A percentile compares a stretch with the other conserved stretches of the same genome.
Conservation (phyloP, 257 asterid genomes). For the Leptodermis oblonga region DNA sequence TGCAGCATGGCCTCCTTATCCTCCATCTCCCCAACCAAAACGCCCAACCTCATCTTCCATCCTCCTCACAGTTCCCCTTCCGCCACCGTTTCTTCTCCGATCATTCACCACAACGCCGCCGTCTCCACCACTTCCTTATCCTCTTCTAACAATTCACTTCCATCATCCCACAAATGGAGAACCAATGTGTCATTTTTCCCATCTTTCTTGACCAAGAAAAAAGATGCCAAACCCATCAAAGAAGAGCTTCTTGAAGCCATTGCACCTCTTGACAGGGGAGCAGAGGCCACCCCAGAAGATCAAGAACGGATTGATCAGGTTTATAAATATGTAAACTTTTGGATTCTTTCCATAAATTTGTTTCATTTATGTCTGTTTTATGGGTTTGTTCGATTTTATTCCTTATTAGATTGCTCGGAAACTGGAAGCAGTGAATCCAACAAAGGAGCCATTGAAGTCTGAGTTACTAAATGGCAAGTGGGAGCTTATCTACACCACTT, state of each 20-base stretch:
- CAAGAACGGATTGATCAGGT: constrained; percentile 64
- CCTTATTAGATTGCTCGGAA: constrained; percentile 51
- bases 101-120: constrained; percentile 13
- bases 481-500: constrained; percentile 92
- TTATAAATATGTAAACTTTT: not conserved
- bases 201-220: constrained; percentile 44
- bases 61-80: constrained; percentile 14
- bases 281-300: constrained; percentile 81
- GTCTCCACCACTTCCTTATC: not conserved
- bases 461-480: constrained; percentile 71
- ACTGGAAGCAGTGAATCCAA: constrained; percentile 66
- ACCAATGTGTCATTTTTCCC: constrained; percentile 64
- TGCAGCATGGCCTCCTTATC: constrained; percentile 66
- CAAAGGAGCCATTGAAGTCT: constrained; percentile 67
- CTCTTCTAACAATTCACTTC: not conserved
- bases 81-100: constrained; percentile 15
- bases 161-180: constrained; percentile 45
- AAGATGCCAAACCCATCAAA: constrained; percentile 52
- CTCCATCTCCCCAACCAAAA: constrained; percentile 36
- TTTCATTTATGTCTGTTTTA: not conserved
- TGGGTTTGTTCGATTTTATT: constrained; percentile 2
- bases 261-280: constrained; percentile 85
- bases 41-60: constrained; percentile 22
- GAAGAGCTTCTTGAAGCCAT: constrained; percentile 80
- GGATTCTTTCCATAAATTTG: not conserved